Conservation (phyloP, 108 stramenopile species). For the Nitzschia sp. region DNA sequence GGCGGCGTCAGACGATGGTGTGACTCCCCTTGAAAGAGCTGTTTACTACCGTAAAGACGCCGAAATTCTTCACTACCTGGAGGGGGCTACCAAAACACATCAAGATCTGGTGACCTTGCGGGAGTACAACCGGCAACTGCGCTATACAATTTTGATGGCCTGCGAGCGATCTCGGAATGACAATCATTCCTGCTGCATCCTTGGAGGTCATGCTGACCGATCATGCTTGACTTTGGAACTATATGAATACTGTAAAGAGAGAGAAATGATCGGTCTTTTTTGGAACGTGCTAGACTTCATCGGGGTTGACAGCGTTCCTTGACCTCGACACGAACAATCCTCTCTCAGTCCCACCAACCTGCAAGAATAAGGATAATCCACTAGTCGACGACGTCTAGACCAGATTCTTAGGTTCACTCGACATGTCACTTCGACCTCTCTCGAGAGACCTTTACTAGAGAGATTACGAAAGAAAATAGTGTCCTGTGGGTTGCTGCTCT, state of each 20-base stretch:
- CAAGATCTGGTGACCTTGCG: neutral
- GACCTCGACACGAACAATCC: neutral
- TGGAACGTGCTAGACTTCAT: neutral
- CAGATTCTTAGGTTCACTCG: too few relatives aligned
- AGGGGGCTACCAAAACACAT: constrained; percentile 1
- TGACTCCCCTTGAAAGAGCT: neutral
- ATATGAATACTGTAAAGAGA: constrained; percentile 1
- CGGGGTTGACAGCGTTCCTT: neutral
- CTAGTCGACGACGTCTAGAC: too few relatives aligned
- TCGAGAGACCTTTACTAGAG: too few relatives aligned
- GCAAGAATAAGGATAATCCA: too few relatives aligned
- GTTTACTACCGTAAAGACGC: constrained; percentile 10
- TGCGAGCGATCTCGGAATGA: neutral
- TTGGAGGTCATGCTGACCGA: neutral
- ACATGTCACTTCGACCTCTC: too few relatives aligned
- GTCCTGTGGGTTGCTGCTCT: too few relatives aligned
- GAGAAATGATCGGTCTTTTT: constrained; percentile 16
- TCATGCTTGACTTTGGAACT: neutral
- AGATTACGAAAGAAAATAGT: too few relatives aligned
- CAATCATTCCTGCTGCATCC: neutral
- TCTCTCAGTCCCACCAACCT: too few relatives aligned
- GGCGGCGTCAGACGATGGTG: neutral
- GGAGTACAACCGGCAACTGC: constrained; percentile 1
- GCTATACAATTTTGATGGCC: neutral
- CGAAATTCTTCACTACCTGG: constrained; percentile 1